These are phyloP conservation scores for Singerocomus inundabilis DNA, from an alignment of 1,284 basidiomycete species.

Conservation along the genomic window DNA sequence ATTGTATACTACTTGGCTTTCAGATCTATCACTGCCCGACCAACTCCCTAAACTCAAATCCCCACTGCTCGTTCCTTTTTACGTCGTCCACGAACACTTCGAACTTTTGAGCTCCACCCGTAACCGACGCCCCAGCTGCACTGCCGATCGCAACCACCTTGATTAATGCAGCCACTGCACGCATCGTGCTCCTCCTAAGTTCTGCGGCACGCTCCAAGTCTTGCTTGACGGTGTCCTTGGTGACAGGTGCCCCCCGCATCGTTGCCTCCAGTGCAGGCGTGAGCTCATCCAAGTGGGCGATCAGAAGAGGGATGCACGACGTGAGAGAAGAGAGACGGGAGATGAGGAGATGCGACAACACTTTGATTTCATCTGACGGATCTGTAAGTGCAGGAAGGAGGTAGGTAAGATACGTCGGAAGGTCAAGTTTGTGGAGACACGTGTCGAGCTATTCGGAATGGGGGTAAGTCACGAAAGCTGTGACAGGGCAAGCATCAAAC, in stretches of 20 bases:
- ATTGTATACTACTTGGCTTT: not conserved
- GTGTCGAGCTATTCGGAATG: conserved; percentile 70
- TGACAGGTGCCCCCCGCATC: conserved; percentile 88
- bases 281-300: conserved; percentile 81
- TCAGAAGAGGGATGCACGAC: conserved; percentile 28
- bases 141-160: conserved; percentile 56
- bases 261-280: conserved; percentile 81
- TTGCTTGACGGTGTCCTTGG: conserved; percentile 96
- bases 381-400: conserved; percentile 86
- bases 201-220: conserved; percentile 94
- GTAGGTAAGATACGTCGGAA: conserved; percentile 80
- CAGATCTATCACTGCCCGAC: conserved; percentile 24
- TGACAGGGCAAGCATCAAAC: conserved; percentile 20
- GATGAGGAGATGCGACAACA: conserved; percentile 93
- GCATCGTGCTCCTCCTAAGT: conserved; percentile 83
- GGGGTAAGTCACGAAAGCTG: conserved; percentile 9
- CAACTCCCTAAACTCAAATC: conserved; percentile 65
- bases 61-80: conserved; percentile 63
- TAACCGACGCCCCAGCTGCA: conserved; percentile 55
- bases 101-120: conserved; percentile 48
- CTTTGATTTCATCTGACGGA: conserved; percentile 95
- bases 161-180: conserved; percentile 84
- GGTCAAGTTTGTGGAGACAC: conserved; percentile 81
- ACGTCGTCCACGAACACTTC: conserved; percentile 73
- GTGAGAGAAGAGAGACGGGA: conserved; percentile 85